phyloP scores from a whole-genome alignment of 805 yeast genomes.

The Kockiozyma suomiensis region DNA sequence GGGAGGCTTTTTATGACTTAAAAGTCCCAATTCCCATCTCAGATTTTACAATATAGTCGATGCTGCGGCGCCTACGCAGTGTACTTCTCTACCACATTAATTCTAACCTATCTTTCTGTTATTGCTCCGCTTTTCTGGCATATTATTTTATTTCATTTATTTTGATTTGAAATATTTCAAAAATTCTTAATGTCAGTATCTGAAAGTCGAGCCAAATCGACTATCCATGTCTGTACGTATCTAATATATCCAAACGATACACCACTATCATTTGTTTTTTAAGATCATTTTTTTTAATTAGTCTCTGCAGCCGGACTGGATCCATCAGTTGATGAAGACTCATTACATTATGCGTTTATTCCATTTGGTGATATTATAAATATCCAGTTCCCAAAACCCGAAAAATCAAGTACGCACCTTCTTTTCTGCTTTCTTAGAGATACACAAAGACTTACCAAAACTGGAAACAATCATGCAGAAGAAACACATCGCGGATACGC shows the following conservation, averaged over 20 bases:
- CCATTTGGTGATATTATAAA: slow-evolving; percentile 42
- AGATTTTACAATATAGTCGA: no score
- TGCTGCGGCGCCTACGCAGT: no score
- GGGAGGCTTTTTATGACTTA: no score
- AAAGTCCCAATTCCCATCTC: no score
- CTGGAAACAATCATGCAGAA: slow-evolving; percentile 16
- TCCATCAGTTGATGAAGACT: slow-evolving; percentile 32
- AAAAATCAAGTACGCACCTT: slow-evolving; percentile 23
- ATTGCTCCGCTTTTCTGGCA: no score
- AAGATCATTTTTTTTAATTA: neutral
- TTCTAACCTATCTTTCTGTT: no score
- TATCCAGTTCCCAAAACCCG: slow-evolving; percentile 30
- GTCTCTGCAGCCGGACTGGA: slow-evolving; percentile 26
- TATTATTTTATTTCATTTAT: no score
- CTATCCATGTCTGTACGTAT: slow-evolving; percentile 22
- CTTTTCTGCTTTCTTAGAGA: neutral
- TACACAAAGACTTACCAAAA: neutral
- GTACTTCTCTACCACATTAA: no score
- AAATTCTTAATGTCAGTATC: slow-evolving; percentile 18
- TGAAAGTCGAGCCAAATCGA: slow-evolving; percentile 10
- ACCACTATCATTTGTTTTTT: neutral
- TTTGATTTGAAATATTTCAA: no score
- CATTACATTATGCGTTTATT: slow-evolving; percentile 36
- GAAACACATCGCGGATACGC: slow-evolving; percentile 37
- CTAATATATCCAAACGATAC: neutral